Evolutionary conservation across 805 yeast genomes (phyloP), one percentile per base, ranked within the genome.

Genomic region (Candida loeiensis): DNA sequence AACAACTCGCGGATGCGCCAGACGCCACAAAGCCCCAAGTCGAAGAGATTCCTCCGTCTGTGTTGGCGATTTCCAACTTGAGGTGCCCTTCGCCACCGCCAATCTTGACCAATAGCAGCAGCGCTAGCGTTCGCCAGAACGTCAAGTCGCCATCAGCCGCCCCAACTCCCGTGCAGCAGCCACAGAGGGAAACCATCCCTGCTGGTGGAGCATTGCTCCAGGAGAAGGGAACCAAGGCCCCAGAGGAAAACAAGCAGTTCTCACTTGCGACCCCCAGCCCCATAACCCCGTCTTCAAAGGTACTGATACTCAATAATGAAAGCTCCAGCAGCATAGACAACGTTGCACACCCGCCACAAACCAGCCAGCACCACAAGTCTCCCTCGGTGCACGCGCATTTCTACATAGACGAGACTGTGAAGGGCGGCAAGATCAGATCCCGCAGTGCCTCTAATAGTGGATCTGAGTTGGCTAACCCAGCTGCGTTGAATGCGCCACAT

Each of bases 321-420:
- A 56, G 64, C 2, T 28, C 43, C 13, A 28, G 51, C 5, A 51
- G 58, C 21, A 47, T 64, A 27, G 64, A 65, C 41, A 56, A 51
- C 41, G 40, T 53, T 2, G 29, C 45, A 22, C 50, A 50, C 26
- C 68, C 70, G 3, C 72, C 73, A 4, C 48, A 38, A 11, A 56
- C 53, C 7, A 47, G 53, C 25, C 35, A 46, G 2, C 83, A 76
- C 52, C 75, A 76, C 49, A 74, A 78, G 56, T 55, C 74, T 15
- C 73, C 84, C 13, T 74, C 85, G 1, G 81, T 82, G 46, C 95
- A 85, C 61, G 89, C 93, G 0, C 95, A 85, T 60, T 85, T 85
- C 55, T 75, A 73, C 48, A 80, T 79, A 7, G 85, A 80, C 45
- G 90, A 84, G 41, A 70, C 82, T 1, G 55, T 78, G n/a, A 81